A percentile compares a stretch with the other conserved stretches of the same genome.
Conservation (phyloP, 208 protist genomes). For the Trypanosoma avium region DNA sequence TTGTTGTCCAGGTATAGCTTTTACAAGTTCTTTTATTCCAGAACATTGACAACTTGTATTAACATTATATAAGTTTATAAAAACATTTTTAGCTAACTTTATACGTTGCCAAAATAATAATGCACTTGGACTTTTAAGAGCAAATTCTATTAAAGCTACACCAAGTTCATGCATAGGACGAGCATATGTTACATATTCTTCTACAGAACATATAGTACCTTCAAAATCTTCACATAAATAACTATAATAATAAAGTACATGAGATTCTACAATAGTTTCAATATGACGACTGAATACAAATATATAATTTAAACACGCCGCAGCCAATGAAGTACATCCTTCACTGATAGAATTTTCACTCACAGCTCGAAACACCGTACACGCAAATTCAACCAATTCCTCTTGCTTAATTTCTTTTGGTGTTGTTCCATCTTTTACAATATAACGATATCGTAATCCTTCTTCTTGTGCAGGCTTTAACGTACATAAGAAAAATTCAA, state of each 20-base stretch:
- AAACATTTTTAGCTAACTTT: conserved; percentile 72
- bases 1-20: conserved; percentile 72
- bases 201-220: conserved; percentile 73
- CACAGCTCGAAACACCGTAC: conserved; percentile 77
- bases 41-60: conserved; percentile 62
- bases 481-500: conserved; percentile 75
- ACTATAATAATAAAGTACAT: conserved; percentile 81
- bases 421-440: conserved; percentile 28
- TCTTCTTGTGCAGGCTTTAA: conserved; percentile 65
- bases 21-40: conserved; percentile 56
- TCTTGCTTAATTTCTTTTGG: conserved; percentile 36
- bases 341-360: conserved; percentile 75
- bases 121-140: conserved; percentile 73
- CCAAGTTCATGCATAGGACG: conserved; percentile 77
- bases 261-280: conserved; percentile 67
- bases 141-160: conserved; percentile 76
- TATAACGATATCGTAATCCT: conserved; percentile 71
- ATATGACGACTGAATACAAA: conserved; percentile 73
- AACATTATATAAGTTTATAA: conserved; percentile 71
- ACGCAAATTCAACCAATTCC: conserved; percentile 69
- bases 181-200: conserved; percentile 83
- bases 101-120: conserved; percentile 82
- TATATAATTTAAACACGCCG: conserved; percentile 83
- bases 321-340: conserved; percentile 74
- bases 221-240: conserved; percentile 84